A percentile compares a stretch with the other conserved stretches of the same genome.
These are phyloP conservation scores for Camellia oleifera DNA, from an alignment of 179 eudicot genomes.

Conservation along the genomic window DNA sequence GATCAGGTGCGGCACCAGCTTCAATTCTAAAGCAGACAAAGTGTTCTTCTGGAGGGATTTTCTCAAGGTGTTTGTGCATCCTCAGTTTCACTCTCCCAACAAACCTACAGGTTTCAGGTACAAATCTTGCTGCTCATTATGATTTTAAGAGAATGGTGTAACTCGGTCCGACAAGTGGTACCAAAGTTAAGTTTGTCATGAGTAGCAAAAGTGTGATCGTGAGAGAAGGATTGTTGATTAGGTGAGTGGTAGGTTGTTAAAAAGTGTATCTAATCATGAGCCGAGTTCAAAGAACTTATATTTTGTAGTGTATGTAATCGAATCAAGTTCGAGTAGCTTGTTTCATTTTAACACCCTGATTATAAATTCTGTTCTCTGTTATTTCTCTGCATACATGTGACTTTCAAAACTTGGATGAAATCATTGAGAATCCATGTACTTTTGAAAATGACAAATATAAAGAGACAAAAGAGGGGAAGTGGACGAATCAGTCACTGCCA, in stretches of 20 bases:
- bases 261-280: too few species aligned
- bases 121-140: background rate
- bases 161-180: too few species aligned
- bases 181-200: too few species aligned
- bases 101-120: constrained; percentile 50
- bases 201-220: too few species aligned
- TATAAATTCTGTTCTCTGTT: too few species aligned
- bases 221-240: too few species aligned
- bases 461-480: background rate
- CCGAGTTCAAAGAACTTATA: too few species aligned
- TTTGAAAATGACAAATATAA: background rate
- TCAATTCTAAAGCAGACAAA: constrained; percentile 34
- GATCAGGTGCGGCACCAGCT: constrained; percentile 54
- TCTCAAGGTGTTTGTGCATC: constrained; percentile 50
- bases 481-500: background rate
- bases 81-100: constrained; percentile 43
- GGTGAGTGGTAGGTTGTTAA: too few species aligned
- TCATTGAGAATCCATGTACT: background rate
- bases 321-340: too few species aligned
- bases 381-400: background rate
- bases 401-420: background rate
- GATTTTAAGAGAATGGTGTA: too few species aligned
- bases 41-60: constrained; percentile 57
- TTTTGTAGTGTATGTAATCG: too few species aligned
- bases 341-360: too few species aligned